These are phyloP conservation scores for Phytophthora kernoviae DNA, from an alignment of 352 stramenopile species.

Conservation along the genomic window DNA sequence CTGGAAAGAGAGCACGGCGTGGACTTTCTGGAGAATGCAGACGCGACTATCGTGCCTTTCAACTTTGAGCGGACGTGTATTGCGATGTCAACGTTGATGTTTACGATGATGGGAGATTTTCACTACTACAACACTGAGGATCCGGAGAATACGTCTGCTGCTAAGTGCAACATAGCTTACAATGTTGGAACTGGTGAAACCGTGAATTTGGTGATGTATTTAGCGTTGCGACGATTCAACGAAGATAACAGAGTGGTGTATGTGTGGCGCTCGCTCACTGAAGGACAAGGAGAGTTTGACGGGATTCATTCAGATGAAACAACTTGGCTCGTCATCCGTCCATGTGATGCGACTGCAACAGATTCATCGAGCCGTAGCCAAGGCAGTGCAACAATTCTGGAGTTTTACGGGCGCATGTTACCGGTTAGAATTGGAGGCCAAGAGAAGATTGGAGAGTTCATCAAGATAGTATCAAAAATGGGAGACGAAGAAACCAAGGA, in stretches of 20 bases:
- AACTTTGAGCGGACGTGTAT: conserved; percentile 26
- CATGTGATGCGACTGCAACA: neutral
- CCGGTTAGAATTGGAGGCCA: no score
- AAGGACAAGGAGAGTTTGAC: conserved; percentile 35
- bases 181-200: conserved; percentile 19
- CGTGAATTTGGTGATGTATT: conserved; percentile 21
- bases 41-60: conserved; percentile 25
- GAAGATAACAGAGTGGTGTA: conserved; percentile 49
- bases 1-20: conserved; percentile 19
- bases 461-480: no score
- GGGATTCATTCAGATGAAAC: conserved; percentile 61
- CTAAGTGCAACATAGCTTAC: conserved; percentile 11
- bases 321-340: conserved; percentile 49
- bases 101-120: conserved; percentile 4
- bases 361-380: no score
- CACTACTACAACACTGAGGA: conserved; percentile 28
- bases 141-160: conserved; percentile 19
- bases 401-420: no score
- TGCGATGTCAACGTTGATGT: conserved; percentile 26
- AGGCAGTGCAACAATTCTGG: no score
- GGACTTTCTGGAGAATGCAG: conserved; percentile 25
- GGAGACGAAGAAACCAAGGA: no score
- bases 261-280: conserved; percentile 50
- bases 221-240: conserved; percentile 47
- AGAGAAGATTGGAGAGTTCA: no score